Conservation (phyloP, 495 filamentous ascomycete genomes). For the Evernia prunastri region DNA sequence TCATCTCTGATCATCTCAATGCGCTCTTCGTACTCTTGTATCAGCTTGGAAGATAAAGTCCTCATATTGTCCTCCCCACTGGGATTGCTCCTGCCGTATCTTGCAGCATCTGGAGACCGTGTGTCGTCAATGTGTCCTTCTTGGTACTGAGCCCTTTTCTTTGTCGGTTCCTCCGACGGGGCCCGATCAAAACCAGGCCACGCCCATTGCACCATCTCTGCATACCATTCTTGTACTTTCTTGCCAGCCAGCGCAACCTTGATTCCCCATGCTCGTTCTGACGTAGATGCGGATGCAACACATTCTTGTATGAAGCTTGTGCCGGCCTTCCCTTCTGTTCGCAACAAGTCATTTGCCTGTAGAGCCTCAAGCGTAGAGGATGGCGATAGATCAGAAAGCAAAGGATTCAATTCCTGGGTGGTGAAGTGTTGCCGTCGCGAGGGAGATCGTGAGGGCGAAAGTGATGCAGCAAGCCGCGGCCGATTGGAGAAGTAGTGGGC, state of each 20-base stretch:
- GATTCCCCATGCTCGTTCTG: slow-evolving; percentile 65
- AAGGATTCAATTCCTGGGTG: slow-evolving; percentile 37
- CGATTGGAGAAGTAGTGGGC: neutral
- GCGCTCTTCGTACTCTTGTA: slow-evolving; percentile 61
- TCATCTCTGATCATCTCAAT: slow-evolving; percentile 71
- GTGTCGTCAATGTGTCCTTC: slow-evolving; percentile 43
- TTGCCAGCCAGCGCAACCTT: slow-evolving; percentile 67
- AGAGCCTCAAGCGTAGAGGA: slow-evolving; percentile 51
- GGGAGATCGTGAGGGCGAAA: slow-evolving; percentile 30
- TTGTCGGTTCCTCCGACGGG: neutral
- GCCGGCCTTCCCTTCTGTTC: slow-evolving; percentile 41
- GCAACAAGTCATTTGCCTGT: slow-evolving; percentile 46
- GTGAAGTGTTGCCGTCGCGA: slow-evolving; percentile 27
- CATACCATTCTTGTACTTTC: slow-evolving; percentile 68
- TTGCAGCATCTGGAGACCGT: slow-evolving; percentile 23
- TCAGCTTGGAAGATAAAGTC: slow-evolving; percentile 54
- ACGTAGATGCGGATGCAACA: slow-evolving; percentile 58
- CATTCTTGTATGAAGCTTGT: slow-evolving; percentile 55
- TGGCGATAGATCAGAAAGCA: slow-evolving; percentile 50
- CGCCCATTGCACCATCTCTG: slow-evolving; percentile 66
- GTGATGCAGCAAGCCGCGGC: slow-evolving; percentile 18
- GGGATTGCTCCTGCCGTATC: slow-evolving; percentile 22
- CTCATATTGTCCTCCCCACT: slow-evolving; percentile 52
- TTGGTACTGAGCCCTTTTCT: slow-evolving; percentile 43
- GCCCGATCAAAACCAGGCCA: slow-evolving; percentile 51